Conservation (phyloP, 768 basidiomycete species). For the Pisolithus microcarpus region DNA sequence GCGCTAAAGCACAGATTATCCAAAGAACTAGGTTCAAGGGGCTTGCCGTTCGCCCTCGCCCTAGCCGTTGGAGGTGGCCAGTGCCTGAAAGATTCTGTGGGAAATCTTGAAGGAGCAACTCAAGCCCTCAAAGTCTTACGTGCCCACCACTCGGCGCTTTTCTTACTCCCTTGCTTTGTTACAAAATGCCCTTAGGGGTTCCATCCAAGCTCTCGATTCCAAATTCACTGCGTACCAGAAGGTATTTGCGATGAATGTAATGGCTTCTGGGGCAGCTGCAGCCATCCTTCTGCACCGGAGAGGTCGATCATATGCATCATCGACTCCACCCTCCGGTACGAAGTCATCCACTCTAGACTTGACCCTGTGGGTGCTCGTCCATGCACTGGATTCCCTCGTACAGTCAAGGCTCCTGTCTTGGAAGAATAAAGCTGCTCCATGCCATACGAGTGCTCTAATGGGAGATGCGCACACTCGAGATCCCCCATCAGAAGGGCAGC, state of each 20-base stretch:
- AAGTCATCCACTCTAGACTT: slow-evolving; percentile 59
- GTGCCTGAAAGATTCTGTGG: slow-evolving; percentile 44
- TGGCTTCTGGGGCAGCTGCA: slow-evolving; percentile 48
- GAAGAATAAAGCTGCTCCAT: background rate
- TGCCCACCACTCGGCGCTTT: background rate
- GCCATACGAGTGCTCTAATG: background rate
- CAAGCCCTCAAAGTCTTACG: background rate
- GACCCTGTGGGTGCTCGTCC: slow-evolving; percentile 58
- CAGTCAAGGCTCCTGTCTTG: slow-evolving; percentile 29
- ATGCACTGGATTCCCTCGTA: slow-evolving; percentile 57
- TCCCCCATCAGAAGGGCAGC: slow-evolving; percentile 31
- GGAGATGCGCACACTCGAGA: background rate
- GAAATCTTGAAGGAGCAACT: slow-evolving; percentile 9
- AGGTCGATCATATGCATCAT: slow-evolving; percentile 22
- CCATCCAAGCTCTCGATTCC: slow-evolving; percentile 4
- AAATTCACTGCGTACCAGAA: slow-evolving; percentile 36
- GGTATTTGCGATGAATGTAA: slow-evolving; percentile 50
- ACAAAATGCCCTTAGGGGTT: background rate
- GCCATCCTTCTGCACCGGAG: slow-evolving; percentile 52
- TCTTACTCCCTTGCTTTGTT: background rate
- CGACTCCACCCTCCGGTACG: slow-evolving; percentile 11
- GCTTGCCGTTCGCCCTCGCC: slow-evolving; percentile 67
- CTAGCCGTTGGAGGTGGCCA: slow-evolving; percentile 58
- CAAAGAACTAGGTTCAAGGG: slow-evolving; percentile 52
- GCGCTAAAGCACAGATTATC: slow-evolving; percentile 33